Evolutionary conservation across 2,329 filamentous ascomycete genomes (phyloP).

Genomic region (Botrytis sinoallii): DNA sequence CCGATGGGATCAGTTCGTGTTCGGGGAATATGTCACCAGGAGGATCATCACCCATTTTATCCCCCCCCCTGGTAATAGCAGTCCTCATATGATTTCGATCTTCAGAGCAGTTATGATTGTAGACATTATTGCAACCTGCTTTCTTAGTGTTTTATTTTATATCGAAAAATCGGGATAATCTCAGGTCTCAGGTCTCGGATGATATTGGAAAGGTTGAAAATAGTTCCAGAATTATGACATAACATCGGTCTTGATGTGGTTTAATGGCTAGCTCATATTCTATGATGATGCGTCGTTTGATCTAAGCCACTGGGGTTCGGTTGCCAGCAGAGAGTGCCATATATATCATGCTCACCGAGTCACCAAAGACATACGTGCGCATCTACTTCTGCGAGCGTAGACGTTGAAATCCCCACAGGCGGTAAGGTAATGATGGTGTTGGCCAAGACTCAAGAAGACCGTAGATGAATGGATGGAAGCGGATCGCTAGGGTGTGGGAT

Average conservation of each 20-base stretch:
- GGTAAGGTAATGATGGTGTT: background rate
- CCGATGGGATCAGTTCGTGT: slow-evolving; percentile 13
- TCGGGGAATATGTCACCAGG: slow-evolving; percentile 6
- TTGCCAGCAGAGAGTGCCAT: background rate
- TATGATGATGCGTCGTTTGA: background rate
- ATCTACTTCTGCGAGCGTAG: background rate
- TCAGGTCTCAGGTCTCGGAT: background rate
- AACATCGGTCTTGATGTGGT: background rate
- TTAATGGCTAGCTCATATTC: background rate
- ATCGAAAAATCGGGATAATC: background rate
- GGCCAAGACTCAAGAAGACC: background rate
- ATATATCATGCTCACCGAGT: background rate
- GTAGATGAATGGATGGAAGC: background rate
- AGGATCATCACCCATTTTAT: background rate
- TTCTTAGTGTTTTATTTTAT: background rate
- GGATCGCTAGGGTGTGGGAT: slow-evolving; percentile 16
- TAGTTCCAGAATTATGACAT: background rate
- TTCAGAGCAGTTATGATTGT: background rate
- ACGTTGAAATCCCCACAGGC: background rate
- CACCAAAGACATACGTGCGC: background rate
- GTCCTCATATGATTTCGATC: slow-evolving; percentile 12
- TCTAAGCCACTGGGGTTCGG: background rate
- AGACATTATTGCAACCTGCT: slow-evolving; percentile 3
- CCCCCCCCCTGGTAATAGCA: slow-evolving; percentile 7
- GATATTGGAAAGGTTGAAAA: background rate